Conservation (phyloP, 192 early-diverging fungal genomes). For the Borealophlyctis nickersoniae region DNA sequence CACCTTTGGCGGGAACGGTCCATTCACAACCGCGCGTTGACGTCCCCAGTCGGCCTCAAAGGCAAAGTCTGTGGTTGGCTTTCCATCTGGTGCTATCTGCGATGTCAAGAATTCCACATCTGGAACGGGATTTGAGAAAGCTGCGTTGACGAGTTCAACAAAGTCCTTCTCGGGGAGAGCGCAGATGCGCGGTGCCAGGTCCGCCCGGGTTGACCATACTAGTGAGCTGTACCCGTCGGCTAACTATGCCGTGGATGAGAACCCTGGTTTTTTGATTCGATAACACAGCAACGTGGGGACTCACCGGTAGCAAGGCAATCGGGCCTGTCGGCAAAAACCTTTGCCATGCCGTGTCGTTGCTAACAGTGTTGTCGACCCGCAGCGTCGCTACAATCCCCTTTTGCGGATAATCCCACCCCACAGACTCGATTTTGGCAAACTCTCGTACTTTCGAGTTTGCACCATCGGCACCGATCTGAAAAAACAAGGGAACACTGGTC, state of each 20-base stretch:
- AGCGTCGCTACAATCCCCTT: slow-evolving; percentile 87
- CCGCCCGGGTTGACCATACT: slow-evolving; percentile 83
- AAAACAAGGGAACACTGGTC: too few relatives aligned
- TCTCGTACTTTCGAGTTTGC: slow-evolving; percentile 79
- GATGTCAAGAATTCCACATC: slow-evolving; percentile 73
- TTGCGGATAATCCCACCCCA: slow-evolving; percentile 85
- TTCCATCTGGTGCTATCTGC: slow-evolving; percentile 45
- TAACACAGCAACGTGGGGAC: not conserved
- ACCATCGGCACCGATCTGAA: slow-evolving; percentile 85
- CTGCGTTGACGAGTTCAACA: slow-evolving; percentile 73
- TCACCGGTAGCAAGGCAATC: slow-evolving; percentile 88
- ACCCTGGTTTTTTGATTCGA: not conserved
- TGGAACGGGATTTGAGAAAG: slow-evolving; percentile 63
- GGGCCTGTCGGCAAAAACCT: slow-evolving; percentile 93
- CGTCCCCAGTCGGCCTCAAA: slow-evolving; percentile 69
- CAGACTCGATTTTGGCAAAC: slow-evolving; percentile 74
- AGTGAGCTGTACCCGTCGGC: slow-evolving; percentile 65
- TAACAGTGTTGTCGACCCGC: slow-evolving; percentile 34
- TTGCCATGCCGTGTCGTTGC: slow-evolving; percentile 82
- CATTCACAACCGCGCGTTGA: slow-evolving; percentile 19
- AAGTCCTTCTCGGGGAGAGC: slow-evolving; percentile 63
- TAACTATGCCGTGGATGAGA: slow-evolving; percentile 40
- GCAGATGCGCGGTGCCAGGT: slow-evolving; percentile 61
- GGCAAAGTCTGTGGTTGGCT: slow-evolving; percentile 47
- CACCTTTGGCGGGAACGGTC: slow-evolving; percentile 48